Evolutionary conservation across 148 eudicot genomes (phyloP), one percentile per base, ranked within the genome.

Genomic region (Vaccinium darrowii): DNA sequence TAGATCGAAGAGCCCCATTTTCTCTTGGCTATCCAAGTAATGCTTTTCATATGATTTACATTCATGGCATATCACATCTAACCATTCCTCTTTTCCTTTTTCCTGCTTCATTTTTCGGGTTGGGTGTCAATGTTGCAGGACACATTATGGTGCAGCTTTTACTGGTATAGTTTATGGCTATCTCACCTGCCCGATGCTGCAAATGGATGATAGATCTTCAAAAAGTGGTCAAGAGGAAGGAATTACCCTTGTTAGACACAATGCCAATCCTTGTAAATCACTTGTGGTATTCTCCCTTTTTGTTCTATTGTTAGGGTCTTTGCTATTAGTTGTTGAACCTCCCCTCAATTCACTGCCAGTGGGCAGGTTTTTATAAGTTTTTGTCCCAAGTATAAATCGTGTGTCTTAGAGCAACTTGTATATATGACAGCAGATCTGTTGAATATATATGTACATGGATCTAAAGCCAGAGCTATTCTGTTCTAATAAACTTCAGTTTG

Each of bases 111-210:
- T 75, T 43, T 18, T 43, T 8, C 8, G 47, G 76, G 23, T 19
- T 33, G 77, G 82, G 53, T 14, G 11, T 16, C 19, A n/a, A 36
- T 75, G 83, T 58, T 85, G 85, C 93, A 93, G 98, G 98, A 87
- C 94, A 72, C 89, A 89, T 89, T 81, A 91, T 19, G 95, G 91
- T 21, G 93, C 98, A 62, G 88, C 85, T 9, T 81, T 93, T 83
- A 90, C 94, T 49, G 98, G 98, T 54, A 91, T 93, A 86, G 52
- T 87, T 50, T 94, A 90, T 36, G 98, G 98, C 16, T 90, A 79
- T 62, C 78, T 89, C 14, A 91, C 94, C 56, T 86, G 94, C 80
- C 94, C 96, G 12, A 87, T 77, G 65, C 76, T 90, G 50, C 93
- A 88, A 86, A 52, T 91, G 85, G 89, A 92, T 30, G 90, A 93